Evolutionary conservation across 805 yeast species (phyloP), one percentile per base, ranked within the genome.

Genomic region (Metschnikowia continentalis): DNA sequence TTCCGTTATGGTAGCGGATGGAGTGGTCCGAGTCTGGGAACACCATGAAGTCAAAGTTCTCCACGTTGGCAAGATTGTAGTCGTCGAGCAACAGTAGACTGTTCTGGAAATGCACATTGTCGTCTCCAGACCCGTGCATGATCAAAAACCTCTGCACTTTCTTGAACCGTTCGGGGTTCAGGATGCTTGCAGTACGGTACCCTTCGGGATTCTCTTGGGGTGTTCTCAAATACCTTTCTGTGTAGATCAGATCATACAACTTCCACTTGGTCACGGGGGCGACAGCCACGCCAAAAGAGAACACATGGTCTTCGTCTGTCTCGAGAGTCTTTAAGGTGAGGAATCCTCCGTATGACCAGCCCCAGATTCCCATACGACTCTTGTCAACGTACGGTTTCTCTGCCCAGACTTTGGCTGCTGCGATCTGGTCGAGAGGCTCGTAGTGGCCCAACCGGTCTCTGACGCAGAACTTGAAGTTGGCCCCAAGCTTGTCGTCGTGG

Each of bases 321-420:
- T 94, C 98, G 43, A 94, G 71, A 0, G 96, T 86, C 69, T 91
- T 94, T 59, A 94, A 77, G 0, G 99, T 90, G 77, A 90, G 79
- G 64, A 82, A 94, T 0, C 98, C 99, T 44, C 99, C 99, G 65
- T 92, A 94, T 20, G 96, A 88, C 99, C 99, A 94, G 7, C 99
- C 99, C 92, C 97, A 94, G 49, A 92, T 81, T 0, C 96, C 95
- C 11, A 89, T 83, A 53, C 81, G 78, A 3, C 77, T 71, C 22
- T 72, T 67, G 63, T 91, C 88, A 39, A 94, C 86, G 61, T 85
- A 92, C 2, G 74, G 52, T 58, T 78, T 80, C 3, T 68, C 44
- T 2, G 81, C 76, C 86, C 94, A 92, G 1, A 75, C 55, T 56
- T 81, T 80, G 2, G 96, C 99, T 4, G 95, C 96, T 0, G 81